Evolutionary conservation across 1,139 yeast genomes (phyloP).

Genomic region (Magnusiomyces ingens): DNA sequence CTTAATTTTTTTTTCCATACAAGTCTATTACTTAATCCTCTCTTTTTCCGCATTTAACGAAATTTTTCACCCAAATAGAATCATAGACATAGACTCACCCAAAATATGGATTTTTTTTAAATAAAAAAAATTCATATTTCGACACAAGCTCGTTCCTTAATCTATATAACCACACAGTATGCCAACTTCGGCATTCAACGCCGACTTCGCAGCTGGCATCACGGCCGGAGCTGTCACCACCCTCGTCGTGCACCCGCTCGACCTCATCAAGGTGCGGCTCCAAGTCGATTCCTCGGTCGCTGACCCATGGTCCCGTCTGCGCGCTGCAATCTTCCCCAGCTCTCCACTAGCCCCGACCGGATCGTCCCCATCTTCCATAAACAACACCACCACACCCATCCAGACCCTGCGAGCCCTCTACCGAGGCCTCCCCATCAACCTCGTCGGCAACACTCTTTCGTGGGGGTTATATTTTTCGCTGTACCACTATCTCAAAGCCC

Average conservation of each 20-base stretch:
- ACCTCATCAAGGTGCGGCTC: conserved; percentile 71
- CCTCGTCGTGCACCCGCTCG: conserved; percentile 78
- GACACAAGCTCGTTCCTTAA: neutral
- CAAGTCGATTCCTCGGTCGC: conserved; percentile 39
- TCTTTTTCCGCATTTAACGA: too few relatives aligned
- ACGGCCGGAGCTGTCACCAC: conserved; percentile 82
- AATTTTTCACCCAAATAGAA: too few relatives aligned
- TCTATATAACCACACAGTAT: neutral
- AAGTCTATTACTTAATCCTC: too few relatives aligned
- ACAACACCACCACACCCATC: neutral
- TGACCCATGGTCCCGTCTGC: neutral
- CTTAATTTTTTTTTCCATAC: too few relatives aligned
- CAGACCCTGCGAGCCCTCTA: conserved; percentile 35
- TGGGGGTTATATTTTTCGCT: conserved; percentile 84
- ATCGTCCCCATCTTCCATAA: neutral
- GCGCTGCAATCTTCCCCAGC: neutral
- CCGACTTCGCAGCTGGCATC: conserved; percentile 67
- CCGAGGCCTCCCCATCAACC: conserved; percentile 75
- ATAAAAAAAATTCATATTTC: too few relatives aligned
- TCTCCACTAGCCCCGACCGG: neutral
- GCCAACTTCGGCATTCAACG: neutral
- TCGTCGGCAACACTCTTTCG: conserved; percentile 75
- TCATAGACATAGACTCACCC: too few relatives aligned
- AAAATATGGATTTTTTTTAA: too few relatives aligned
- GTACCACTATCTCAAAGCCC: conserved; percentile 53